Evolutionary conservation across 2,329 filamentous ascomycete genomes (phyloP), one percentile per base, ranked within the genome.

Genomic region (Nothophaeocryptopus gaeumannii): DNA sequence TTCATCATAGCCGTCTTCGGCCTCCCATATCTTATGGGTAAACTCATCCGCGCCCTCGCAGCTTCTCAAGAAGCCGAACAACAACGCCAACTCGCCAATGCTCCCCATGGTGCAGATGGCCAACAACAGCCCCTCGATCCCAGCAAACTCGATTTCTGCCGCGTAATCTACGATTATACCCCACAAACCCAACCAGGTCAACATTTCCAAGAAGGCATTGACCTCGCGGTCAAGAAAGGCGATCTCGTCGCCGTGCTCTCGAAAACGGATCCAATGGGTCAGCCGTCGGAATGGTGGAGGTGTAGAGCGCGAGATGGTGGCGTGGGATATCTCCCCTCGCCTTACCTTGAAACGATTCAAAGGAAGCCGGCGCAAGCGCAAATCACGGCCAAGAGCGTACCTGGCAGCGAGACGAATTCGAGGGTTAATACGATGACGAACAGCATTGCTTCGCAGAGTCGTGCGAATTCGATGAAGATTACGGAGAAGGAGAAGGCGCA

Each of bases 281-380:
- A 93, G 62, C 83, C 89, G 4, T 93, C 88, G 45, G 92, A 99
- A 67, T 99, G 93, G 93, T 99, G 93, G 93, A 84, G 86, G 58
- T 99, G 95, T 72, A 82, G 93, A 47, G 87, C 92, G 11, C 81
- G 93, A 53, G 90, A 97, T 67, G 91, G 90, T 39, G 81, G 89
- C 20, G 85, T 96, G 62, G 93, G 93, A 7, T 99, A 97, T 67
- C 78, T 99, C 5, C 93, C 95, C 2, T 84, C 86, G 1, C 91
- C 90, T 1, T 99, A 96, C 65, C 79, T 99, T 26, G 89, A 96
- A 71, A 80, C 78, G 0, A 84, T 93, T 41, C 79, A 85, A 64
- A 73, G 82, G 45, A 73, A 75, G 53, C 69, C 75, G 51, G 72
- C 74, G 39, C 74, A 56, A 43, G 70, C 67, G 13, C 71, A 73